Evolutionary conservation across 129 eudicot species (phyloP), one percentile per base, ranked within the genome.

Genomic region (Centaurea solstitialis): DNA sequence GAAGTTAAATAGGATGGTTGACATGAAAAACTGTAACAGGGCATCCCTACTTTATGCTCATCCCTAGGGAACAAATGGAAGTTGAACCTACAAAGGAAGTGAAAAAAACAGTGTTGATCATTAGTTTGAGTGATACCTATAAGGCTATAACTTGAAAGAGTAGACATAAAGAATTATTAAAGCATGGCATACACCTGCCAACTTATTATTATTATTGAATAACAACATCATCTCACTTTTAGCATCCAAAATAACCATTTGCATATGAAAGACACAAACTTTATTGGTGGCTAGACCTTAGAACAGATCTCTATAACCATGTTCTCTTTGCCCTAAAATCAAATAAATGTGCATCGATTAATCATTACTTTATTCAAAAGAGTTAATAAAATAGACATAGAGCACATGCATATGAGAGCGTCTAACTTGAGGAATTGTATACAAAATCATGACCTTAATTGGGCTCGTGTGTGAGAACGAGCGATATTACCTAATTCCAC

Each of bases 61-160:
- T 96, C 97, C 83, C 99, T 88, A n/a, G 98, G 99, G 77, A 96
- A 96, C 86, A 96, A 85, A 86, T 93, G 98, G 79, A 96, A 96
- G 83, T 93, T 96, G 79, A 88, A 95, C 80, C 99, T 95, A 89
- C 88, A 89, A 9, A 78, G 21, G n/a, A 83, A 80, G 72, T 67
- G 68, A 76, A 53, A 64, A 50, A 38, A 73, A 73, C 37, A 47
- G 3, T 1, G 11, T 64, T 37, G 65, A 8, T 33, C 22, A 28
- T 68, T 41, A 20, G 40, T 13, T 69, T 57, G 65, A 17, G 22
- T 57, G 65, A 57, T 57, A 17, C 17, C 65, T 57, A 57, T n/a
- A 57, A 26, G 1, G 1, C 2, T 26, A 2, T 0, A 26, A n/a
- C 65, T 57, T 57, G 65, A 57, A 57, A 57, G 62, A 57, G 65